Conservation (phyloP, 2,329 filamentous ascomycete species). For the Penicillium frequentans region DNA sequence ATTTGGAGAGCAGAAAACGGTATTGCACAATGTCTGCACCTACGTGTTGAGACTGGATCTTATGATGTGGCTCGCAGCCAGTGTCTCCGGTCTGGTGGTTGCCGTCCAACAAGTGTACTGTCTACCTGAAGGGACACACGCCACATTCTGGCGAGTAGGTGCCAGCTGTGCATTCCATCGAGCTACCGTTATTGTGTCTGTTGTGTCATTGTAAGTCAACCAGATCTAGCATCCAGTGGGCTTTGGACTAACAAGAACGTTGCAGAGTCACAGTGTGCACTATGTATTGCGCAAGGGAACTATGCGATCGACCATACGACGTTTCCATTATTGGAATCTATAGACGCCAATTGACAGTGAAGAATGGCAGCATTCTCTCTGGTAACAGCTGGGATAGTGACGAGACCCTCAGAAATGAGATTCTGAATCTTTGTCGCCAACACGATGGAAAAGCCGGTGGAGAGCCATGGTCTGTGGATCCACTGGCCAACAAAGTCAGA, state of each 20-base stretch:
- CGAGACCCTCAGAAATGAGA: constrained; percentile 37
- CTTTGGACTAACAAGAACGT: background rate
- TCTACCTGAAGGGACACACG: constrained; percentile 25
- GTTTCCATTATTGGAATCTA: constrained; percentile 40
- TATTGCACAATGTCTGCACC: constrained; percentile 34
- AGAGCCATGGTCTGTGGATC: constrained; percentile 24
- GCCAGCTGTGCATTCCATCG: constrained; percentile 39
- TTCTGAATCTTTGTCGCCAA: constrained; percentile 38
- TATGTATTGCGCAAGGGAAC: constrained; percentile 39
- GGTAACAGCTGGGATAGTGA: constrained; percentile 38
- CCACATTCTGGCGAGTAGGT: constrained; percentile 36
- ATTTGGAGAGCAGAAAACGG: constrained; percentile 31
- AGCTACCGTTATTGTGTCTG: constrained; percentile 32
- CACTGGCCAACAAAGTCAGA: constrained; percentile 27
- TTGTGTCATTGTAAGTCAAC: constrained; percentile 36
- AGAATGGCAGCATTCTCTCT: constrained; percentile 33
- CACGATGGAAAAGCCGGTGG: constrained; percentile 32
- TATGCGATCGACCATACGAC: constrained; percentile 39
- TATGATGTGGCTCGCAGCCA: constrained; percentile 39
- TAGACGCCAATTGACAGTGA: constrained; percentile 18
- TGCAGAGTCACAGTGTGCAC: constrained; percentile 35
- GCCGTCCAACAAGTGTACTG: constrained; percentile 38
- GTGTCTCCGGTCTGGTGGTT: constrained; percentile 38
- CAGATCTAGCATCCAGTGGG: background rate
- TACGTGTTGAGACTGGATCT: constrained; percentile 38